phyloP scores from a whole-genome alignment of 176 grass and related monocot species.

The sorghum (Sorghum bicolor) region DNA sequence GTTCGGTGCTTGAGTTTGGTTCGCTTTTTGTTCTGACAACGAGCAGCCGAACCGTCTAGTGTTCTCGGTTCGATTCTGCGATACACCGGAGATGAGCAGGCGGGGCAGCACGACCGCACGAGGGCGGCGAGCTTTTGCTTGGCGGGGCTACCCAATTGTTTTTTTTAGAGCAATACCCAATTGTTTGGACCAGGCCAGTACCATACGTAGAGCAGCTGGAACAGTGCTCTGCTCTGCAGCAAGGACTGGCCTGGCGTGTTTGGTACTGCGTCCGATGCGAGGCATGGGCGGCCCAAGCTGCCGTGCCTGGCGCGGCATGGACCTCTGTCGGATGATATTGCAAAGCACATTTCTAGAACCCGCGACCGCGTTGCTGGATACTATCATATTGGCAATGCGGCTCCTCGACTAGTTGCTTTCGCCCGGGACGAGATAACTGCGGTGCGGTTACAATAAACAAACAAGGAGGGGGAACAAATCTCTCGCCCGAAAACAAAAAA shows the following conservation, averaged over 20 bases:
- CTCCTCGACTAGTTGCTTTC: background rate
- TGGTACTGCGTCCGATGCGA: background rate
- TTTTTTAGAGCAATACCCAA: no score
- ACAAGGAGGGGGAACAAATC: background rate
- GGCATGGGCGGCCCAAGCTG: constrained; percentile 7
- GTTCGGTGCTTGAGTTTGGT: no score
- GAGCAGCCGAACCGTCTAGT: no score
- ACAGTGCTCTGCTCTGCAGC: background rate
- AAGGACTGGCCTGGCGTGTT: background rate
- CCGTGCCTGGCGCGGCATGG: background rate
- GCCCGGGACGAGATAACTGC: background rate
- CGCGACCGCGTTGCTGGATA: no score
- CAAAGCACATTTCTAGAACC: background rate
- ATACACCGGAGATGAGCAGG: background rate
- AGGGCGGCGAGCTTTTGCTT: background rate
- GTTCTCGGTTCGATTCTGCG: no score
- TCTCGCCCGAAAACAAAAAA: background rate
- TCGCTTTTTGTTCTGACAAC: no score
- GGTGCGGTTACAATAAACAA: background rate
- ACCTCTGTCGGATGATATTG: background rate
- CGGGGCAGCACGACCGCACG: background rate
- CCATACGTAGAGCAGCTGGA: background rate
- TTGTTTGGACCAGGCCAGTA: constrained; percentile 18
- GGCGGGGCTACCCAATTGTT: no score
- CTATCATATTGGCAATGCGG: background rate